A percentile compares a stretch with the other conserved stretches of the same genome.
Conservation (phyloP, 192 early-diverging fungal genomes). For the Entomortierella chlamydospora region DNA sequence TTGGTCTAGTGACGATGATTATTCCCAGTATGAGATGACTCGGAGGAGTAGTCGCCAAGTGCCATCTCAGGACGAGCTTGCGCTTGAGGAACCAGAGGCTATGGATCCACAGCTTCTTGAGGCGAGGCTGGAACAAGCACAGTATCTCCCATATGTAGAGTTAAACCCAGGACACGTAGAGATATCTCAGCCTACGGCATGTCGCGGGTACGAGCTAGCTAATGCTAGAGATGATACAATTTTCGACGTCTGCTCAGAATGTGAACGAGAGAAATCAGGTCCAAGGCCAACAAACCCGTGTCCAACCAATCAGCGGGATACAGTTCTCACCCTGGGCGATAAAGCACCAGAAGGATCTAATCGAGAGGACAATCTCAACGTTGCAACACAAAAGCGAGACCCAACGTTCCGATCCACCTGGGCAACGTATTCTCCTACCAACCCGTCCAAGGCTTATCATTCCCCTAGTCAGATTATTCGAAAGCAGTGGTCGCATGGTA, state of each 20-base stretch:
- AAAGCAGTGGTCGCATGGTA: background rate
- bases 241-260: background rate
- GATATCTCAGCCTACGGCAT: background rate
- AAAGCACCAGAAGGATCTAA: background rate
- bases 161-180: background rate
- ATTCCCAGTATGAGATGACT: conserved; percentile 27
- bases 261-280: conserved; percentile 2
- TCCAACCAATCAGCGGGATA: too few relatives aligned
- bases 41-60: conserved; percentile 13
- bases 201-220: background rate
- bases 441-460: conserved; percentile 3
- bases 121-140: conserved; percentile 10
- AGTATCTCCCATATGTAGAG: conserved; percentile 5
- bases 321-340: too few relatives aligned
- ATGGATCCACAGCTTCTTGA: conserved; percentile 4
- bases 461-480: conserved; percentile 9
- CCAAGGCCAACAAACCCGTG: background rate
- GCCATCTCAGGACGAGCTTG: background rate
- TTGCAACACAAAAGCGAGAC: background rate
- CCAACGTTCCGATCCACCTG: conserved; percentile 13
- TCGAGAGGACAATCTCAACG: conserved; percentile 5
- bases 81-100: background rate
- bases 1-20: conserved; percentile 44
- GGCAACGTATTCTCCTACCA: conserved; percentile 17
- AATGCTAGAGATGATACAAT: background rate